Evolutionary conservation across 441 rosid species (phyloP), one percentile per base, ranked within the genome.

Genomic region (Adansonia grandidieri): DNA sequence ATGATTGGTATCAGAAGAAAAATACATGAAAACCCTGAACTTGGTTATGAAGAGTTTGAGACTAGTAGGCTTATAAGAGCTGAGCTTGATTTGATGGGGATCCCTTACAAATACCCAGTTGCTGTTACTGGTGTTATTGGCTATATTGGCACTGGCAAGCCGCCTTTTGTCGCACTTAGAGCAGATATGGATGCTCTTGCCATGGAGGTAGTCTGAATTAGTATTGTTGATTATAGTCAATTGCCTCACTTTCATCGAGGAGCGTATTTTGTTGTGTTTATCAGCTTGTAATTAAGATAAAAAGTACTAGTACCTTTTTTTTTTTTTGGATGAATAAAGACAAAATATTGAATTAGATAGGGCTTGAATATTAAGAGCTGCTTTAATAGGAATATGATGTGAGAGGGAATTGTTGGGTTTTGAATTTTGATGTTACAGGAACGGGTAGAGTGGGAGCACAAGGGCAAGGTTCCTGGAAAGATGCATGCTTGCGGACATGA

Each of bases 131-230:
- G 99, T 69, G 89, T 93, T 80, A 67, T 95, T 81, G 99, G 92
- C 4, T 89, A 74, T 78, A 51, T 96, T 58, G 98, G 99, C 54
- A 86, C 98, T 75, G 93, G 97, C 45, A 76, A 82, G 56, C 85
- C 98, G 64, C 98, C 97, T 82, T 93, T 92, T 84, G 97, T 93
- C 74, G 98, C 97, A 1, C 22, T 96, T 19, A 89, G 99, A 61
- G 99, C 98, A 15, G 99, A 93, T 73, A 96, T 95, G 98, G 99
- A 95, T 88, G 97, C 99, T 76, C 96, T 95, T 73, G 14, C 89
- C 80, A 82, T 95, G 89, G 93, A 92, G 98, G 99, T 92, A 74
- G 20, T 45, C 44, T 70, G 19, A 13, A 50, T 69, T 11, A 20
- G 14, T 50, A 11, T 22, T 70, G 6, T 22, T 48, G n/a, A 7